phyloP scores from a whole-genome alignment of 2,329 filamentous ascomycete species.

The Stemphylium beticola region DNA sequence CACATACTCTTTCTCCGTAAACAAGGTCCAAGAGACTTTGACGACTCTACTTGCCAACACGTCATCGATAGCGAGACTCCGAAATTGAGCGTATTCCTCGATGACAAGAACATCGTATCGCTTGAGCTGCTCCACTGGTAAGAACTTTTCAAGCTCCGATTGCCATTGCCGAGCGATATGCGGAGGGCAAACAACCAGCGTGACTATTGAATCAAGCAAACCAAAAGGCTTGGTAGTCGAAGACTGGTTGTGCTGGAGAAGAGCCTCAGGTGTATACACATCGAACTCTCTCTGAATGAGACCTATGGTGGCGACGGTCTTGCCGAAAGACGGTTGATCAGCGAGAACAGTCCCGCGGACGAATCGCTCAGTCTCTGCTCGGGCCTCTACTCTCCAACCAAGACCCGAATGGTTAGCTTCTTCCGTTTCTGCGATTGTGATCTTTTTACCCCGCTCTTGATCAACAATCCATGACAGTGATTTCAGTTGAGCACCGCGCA shows the following conservation, averaged over 20 bases:
- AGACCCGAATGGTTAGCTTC: constrained; percentile 60
- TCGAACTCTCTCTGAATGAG: constrained; percentile 59
- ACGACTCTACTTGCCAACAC: constrained; percentile 61
- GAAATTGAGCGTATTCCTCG: constrained; percentile 48
- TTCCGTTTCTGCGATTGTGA: constrained; percentile 57
- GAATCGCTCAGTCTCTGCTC: constrained; percentile 49
- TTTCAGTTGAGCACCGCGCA: constrained; percentile 61
- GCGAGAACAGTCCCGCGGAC: constrained; percentile 67
- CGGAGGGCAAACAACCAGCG: constrained; percentile 64
- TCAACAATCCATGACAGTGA: constrained; percentile 66
- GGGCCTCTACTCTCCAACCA: constrained; percentile 64
- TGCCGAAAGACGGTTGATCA: constrained; percentile 70
- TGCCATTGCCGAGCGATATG: constrained; percentile 66
- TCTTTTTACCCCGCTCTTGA: constrained; percentile 55
- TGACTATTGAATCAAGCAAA: constrained; percentile 59
- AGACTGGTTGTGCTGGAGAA: constrained; percentile 22
- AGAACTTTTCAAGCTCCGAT: constrained; percentile 60
- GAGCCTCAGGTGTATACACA: constrained; percentile 6
- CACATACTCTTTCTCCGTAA: constrained; percentile 59
- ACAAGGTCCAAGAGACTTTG: constrained; percentile 59
- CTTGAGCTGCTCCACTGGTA: constrained; percentile 41
- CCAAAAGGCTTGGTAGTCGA: constrained; percentile 12
- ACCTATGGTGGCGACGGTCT: constrained; percentile 66
- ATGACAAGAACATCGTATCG: constrained; percentile 56
- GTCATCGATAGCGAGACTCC: constrained; percentile 51